Base-by-base conservation (phyloP, 306 rosid genomes). In the Cicer chorassanicum region DNA sequence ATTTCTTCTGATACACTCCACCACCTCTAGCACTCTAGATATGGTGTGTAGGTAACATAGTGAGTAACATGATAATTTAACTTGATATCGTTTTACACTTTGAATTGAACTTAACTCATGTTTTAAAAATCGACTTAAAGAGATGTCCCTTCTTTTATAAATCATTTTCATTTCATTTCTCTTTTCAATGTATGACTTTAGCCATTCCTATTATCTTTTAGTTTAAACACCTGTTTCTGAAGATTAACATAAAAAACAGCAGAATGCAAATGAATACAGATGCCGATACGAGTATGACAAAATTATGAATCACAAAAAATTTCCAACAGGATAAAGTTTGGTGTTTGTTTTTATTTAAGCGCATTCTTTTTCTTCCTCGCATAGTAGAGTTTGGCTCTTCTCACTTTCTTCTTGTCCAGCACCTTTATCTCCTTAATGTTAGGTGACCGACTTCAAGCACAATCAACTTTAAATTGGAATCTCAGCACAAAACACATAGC, bases 331-430 rank as follows among this genome's bases (percentile, higher is more conserved):
- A 71, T 42, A 61, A 74, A 74, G 54, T 16, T 67, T 40, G 48
- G 82, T 80, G 84, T 1, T 84, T 1, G 18, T 6, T 6, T 34
- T 78, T 88, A 65, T 86, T 85, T 92, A 50, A 94, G 89, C 43
- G 97, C 85, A 55, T 94, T 92, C 93, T 90, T 92, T 85, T 81
- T 94, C 76, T 90, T 96, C 88, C 97, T 84, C 85, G 92, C 89
- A 79, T 86, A 92, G 85, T 92, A 92, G 46, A 94, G 97, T 87
- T 94, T 92, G 70, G 99, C 99, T 82, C 99, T 88, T 79, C 95
- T 83, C 73, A 92, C 95, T 85, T 80, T 92, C 95, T 88, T 92
- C 93, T 90, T 94, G 76, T 92, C 97, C 81, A 94, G 87, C 80
- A 94, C 95, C 87, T 87, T 94, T 65, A 94, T 87, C 88, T 94